These are phyloP conservation scores for Beauveria rudraprayagi DNA, from an alignment of 2,329 filamentous ascomycete genomes.

Conservation along the genomic window DNA sequence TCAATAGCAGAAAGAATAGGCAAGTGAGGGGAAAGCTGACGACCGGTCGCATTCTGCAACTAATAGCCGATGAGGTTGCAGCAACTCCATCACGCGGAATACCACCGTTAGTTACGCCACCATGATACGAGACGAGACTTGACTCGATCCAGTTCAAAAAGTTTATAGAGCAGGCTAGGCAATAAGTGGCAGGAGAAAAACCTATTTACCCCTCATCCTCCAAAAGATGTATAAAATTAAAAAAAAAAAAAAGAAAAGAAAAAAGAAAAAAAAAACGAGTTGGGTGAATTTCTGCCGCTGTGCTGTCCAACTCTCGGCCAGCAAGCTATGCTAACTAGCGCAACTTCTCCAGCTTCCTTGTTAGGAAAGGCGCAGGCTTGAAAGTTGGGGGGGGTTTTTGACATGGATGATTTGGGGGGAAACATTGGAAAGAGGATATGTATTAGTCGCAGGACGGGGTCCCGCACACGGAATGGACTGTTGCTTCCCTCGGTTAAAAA, in stretches of 20 bases:
- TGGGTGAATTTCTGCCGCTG: not conserved
- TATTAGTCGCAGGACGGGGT: not conserved
- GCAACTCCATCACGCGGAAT: not conserved
- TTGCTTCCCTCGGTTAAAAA: not conserved
- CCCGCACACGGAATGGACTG: not conserved
- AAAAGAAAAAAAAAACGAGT: not conserved
- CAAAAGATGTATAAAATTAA: no score
- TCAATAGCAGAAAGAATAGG: no score
- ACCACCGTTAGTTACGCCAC: not conserved
- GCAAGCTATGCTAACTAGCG: not conserved
- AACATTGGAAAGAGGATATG: not conserved
- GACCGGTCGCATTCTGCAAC: no score
- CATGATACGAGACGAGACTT: not conserved
- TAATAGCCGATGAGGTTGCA: no score
- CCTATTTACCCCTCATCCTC: not conserved
- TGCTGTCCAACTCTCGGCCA: not conserved
- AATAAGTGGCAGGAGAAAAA: not conserved
- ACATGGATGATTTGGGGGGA: no score
- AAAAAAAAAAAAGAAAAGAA: no score
- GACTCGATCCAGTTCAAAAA: no score
- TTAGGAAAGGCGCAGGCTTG: not conserved
- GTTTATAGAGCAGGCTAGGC: not conserved
- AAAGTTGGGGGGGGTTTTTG: not conserved
- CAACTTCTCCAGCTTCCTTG: not conserved
- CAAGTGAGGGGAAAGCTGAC: not conserved